Evolutionary conservation across 371 early-diverging fungal species (phyloP), one percentile per base, ranked within the genome.

Genomic region (Neoconidiobolus thromboides): DNA sequence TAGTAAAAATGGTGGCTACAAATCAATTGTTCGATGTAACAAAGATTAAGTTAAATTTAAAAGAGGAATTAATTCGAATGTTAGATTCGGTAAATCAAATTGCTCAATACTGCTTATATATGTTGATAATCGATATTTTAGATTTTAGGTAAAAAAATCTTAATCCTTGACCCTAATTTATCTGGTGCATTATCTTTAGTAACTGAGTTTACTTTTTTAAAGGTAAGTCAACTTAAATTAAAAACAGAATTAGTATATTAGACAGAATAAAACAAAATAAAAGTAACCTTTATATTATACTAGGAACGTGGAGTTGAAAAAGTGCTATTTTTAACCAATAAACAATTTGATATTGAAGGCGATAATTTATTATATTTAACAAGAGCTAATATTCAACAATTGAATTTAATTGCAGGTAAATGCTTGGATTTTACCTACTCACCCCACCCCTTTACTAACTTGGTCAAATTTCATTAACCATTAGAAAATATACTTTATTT

Each of bases 241-340:
- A 26, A 26, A 26, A 26, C 26, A 26, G 26, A 26, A 26, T 26
- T 26, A 26, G 26, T 26, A 26, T 26, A 26, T 26, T 26, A 26
- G 26, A 26, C 26, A 26, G 26, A 26, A 4, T 5, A 61, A 43
- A 46, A 58, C 7, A 40, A 26, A 26, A 26, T 26, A 26, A 26
- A 26, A 26, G 26, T 26, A 26, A 26, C 26, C 5, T 38, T 57
- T 5, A 48, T 26, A 48, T 14, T 58, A 38, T 36, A 42, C 52
- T 69, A 89, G 86, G 93, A 93, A 61, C 95, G 93, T 75, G 95
- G 93, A 15, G 89, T 91, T 10, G 91, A 92, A 62, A 90, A 89
- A 71, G 84, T 94, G 49, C 89, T 81, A 68, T 85, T 89, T 65
- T 74, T 94, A 14, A 82, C 80, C 46, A 63, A 76, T 6, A 73